Percentiles rank a stretch among this genome's conserved stretches.
Conservation (phyloP, 2,329 filamentous ascomycete genomes). For the Hortaea sp. region DNA sequence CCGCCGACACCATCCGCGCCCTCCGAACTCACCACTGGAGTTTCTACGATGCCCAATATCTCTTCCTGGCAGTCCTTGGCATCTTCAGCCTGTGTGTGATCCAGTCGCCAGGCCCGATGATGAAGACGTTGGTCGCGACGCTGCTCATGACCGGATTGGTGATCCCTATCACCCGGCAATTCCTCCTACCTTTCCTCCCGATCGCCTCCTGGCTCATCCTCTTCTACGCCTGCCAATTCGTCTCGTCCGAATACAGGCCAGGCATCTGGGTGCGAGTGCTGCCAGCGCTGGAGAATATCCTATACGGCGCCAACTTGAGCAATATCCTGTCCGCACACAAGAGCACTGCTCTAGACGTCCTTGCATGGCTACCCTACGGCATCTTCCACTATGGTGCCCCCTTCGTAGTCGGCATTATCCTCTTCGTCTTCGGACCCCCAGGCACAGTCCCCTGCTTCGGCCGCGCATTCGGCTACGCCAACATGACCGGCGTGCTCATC, state of each 20-base stretch:
- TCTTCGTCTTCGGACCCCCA: conserved; percentile 84
- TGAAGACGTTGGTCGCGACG: conserved; percentile 64
- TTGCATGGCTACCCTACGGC: conserved; percentile 91
- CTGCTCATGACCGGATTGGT: conserved; percentile 60
- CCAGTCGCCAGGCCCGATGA: conserved; percentile 62
- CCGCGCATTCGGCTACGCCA: conserved; percentile 85
- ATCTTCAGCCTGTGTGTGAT: conserved; percentile 80
- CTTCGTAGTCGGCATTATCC: conserved; percentile 62
- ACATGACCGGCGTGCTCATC: conserved; percentile 74
- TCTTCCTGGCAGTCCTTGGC: conserved; percentile 60
- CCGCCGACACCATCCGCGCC: conserved; percentile 63
- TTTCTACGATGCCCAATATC: conserved; percentile 75
- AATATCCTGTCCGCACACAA: conserved; percentile 91
- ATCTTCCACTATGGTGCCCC: conserved; percentile 83
- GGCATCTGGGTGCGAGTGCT: conserved; percentile 94
- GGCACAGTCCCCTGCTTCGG: conserved; percentile 78
- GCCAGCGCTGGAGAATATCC: conserved; percentile 87
- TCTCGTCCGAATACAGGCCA: conserved; percentile 77
- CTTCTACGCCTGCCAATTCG: conserved; percentile 88
- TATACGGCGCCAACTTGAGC: conserved; percentile 91
- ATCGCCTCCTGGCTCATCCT: conserved; percentile 81
- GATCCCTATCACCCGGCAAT: conserved; percentile 78
- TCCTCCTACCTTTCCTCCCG: conserved; percentile 77
- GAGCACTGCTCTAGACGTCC: conserved; percentile 68
- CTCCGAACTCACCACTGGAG: conserved; percentile 72